These are phyloP conservation scores for Naganishia kalamii DNA, from an alignment of 768 basidiomycete genomes.

Conservation along the genomic window DNA sequence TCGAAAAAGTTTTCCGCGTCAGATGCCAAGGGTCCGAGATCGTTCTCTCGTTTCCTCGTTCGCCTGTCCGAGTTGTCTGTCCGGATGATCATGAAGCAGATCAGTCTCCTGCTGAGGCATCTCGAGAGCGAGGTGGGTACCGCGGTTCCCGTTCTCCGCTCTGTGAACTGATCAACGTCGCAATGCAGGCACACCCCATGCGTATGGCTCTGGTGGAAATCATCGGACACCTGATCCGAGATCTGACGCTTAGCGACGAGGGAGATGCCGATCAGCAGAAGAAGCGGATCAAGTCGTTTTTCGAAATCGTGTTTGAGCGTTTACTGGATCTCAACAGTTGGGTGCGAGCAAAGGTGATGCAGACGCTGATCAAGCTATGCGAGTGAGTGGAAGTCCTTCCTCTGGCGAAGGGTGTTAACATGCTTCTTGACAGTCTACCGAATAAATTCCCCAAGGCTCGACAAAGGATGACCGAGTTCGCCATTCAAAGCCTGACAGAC, in stretches of 20 bases:
- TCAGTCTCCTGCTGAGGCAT: slow-evolving; percentile 73
- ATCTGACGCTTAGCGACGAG: slow-evolving; percentile 60
- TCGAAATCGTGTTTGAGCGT: slow-evolving; percentile 77
- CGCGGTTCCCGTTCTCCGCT: neutral
- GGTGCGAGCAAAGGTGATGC: slow-evolving; percentile 81
- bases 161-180: too few species aligned
- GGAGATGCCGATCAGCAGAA: slow-evolving; percentile 53
- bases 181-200: slow-evolving; percentile 79
- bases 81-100: slow-evolving; percentile 76
- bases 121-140: slow-evolving; percentile 77
- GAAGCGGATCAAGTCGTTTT: slow-evolving; percentile 67
- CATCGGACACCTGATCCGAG: slow-evolving; percentile 73
- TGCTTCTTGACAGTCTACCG: slow-evolving; percentile 49
- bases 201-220: slow-evolving; percentile 90
- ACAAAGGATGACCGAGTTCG: slow-evolving; percentile 64
- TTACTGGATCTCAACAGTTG: slow-evolving; percentile 81
- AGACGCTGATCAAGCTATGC: slow-evolving; percentile 67
- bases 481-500: slow-evolving; percentile 75
- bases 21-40: slow-evolving; percentile 82
- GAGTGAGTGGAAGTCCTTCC: slow-evolving; percentile 50
- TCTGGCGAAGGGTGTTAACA: neutral
- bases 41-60: slow-evolving; percentile 76
- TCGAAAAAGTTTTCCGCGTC: slow-evolving; percentile 64
- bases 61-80: slow-evolving; percentile 73
- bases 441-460: slow-evolving; percentile 83